Evolutionary conservation across 257 asterid genomes (phyloP).

Genomic region (Solanum megistacrolobum): DNA sequence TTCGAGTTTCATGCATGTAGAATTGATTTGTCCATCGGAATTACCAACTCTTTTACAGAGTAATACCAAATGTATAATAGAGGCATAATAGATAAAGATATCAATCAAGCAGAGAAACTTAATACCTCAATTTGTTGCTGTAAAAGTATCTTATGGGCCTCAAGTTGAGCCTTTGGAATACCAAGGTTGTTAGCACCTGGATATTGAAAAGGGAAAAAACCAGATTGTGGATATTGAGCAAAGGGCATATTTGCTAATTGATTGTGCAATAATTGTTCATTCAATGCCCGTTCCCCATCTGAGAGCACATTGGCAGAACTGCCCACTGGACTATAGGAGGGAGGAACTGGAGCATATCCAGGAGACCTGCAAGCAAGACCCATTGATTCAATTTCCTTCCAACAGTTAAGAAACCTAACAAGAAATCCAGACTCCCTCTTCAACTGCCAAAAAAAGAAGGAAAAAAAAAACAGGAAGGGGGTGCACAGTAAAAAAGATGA

Average conservation of each 20-base stretch:
- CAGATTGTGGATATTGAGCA: conserved; percentile 19
- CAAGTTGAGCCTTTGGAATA: conserved; percentile 31
- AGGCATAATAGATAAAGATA: not conserved
- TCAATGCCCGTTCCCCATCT: conserved; percentile 14
- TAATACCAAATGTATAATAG: not conserved
- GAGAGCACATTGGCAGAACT: conserved; percentile 13
- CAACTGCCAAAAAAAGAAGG: not conserved
- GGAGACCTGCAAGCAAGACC: conserved; percentile 26
- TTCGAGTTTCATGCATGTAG: not conserved
- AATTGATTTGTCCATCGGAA: not conserved
- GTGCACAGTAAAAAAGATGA: not conserved
- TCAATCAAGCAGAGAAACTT: not conserved
- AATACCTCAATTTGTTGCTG: conserved; percentile 78
- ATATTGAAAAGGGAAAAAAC: conserved; percentile 14
- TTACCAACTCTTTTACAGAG: not conserved
- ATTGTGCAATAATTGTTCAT: conserved; percentile 24
- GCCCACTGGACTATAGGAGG: conserved; percentile 16
- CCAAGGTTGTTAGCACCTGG: conserved; percentile 10
- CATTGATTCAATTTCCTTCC: not conserved
- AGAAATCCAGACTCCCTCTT: not conserved
- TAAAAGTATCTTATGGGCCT: conserved; percentile 40
- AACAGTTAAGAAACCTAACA: not conserved
- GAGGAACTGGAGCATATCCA: conserved; percentile 36
- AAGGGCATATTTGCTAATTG: conserved; percentile 17
- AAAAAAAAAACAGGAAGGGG: not conserved